Base-by-base conservation (phyloP, 2,329 filamentous ascomycete species). In the Pseudogymnoascus sp. region DNA sequence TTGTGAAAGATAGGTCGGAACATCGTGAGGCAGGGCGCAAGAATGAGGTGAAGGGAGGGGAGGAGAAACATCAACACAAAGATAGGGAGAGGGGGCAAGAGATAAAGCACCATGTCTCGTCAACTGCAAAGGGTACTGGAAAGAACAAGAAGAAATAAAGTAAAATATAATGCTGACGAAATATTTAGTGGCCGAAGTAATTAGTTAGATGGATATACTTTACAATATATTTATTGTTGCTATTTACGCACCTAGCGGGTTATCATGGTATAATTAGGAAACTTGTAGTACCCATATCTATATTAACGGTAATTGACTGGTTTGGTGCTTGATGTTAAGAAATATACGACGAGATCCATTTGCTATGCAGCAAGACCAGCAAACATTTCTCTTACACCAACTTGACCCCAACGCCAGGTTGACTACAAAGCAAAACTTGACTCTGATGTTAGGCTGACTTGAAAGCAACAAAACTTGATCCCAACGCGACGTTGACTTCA, bases 181-280 rank as follows among this genome's bases (percentile, higher is more conserved):
- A 56, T 56, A 56, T 56, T 56, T 56, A 56, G 50, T 56, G 50
- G 3, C 16, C 6, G 11, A 56, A 56, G 29, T 56, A 56, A 56
- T 56, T 56, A 56, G 29, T 56, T 56, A 56, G 50, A 33, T 21
- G 29, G 50, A 35, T 33, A 56, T 53, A 53, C 50, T 21, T 56
- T 14, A 56, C 29, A 56, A 56, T 56, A 56, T 35, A 56, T 56
- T 33, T 56, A 6, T 33, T 56, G 29, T 33, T 56, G 21, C 29
- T 19, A 33, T 26, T 53, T 53, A 10, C 10, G 19, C 29, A 56
- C 29, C 29, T 33, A 33, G 19, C 11, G 13, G 6, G 21, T n/a
- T 50, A 26, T 4, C n/a, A 26, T 50, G 42, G 19, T 24, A 47
- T 47, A 47, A 14, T n/a, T n/a, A 1, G 6, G 50, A 56, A 33